Conservation (phyloP, 352 stramenopile genomes). For the Globisporangium heterothallicum region DNA sequence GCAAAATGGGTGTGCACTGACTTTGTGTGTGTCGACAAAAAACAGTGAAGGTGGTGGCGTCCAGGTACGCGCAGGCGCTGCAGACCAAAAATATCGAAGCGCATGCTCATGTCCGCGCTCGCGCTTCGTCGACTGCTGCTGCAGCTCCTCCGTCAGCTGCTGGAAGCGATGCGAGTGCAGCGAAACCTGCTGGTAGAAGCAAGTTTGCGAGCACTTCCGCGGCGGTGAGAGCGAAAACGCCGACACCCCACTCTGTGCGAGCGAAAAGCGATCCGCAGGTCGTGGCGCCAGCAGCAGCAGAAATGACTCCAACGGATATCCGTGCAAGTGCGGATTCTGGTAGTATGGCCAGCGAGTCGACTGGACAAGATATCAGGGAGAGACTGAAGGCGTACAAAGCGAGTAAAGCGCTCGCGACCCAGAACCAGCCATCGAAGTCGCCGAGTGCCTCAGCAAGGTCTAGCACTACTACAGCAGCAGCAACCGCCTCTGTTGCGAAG, state of each 20-base stretch:
- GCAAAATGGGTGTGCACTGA: no score
- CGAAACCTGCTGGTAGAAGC: neutral
- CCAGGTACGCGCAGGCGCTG: conserved; percentile 49
- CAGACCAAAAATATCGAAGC: conserved; percentile 32
- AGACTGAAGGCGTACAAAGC: conserved; percentile 37
- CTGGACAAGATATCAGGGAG: conserved; percentile 24
- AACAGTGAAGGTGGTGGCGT: conserved; percentile 54
- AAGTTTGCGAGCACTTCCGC: neutral
- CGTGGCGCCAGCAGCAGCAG: conserved; percentile 3
- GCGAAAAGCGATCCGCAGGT: conserved; percentile 1
- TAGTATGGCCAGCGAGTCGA: neutral
- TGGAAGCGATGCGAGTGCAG: neutral
- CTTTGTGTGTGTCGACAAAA: neutral
- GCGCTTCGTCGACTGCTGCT: neutral
- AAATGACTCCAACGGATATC: neutral
- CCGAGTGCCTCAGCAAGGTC: neutral
- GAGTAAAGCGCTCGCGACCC: conserved; percentile 22
- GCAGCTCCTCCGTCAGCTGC: neutral
- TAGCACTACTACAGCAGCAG: neutral
- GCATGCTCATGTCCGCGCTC: conserved; percentile 5
- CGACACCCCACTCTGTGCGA: neutral
- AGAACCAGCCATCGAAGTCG: neutral
- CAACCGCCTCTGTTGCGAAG: no score
- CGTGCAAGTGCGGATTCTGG: neutral
- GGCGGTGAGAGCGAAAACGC: neutral